These are phyloP conservation scores for Buddleja alternifolia DNA, from an alignment of 257 asterid genomes.

Conservation along the genomic window DNA sequence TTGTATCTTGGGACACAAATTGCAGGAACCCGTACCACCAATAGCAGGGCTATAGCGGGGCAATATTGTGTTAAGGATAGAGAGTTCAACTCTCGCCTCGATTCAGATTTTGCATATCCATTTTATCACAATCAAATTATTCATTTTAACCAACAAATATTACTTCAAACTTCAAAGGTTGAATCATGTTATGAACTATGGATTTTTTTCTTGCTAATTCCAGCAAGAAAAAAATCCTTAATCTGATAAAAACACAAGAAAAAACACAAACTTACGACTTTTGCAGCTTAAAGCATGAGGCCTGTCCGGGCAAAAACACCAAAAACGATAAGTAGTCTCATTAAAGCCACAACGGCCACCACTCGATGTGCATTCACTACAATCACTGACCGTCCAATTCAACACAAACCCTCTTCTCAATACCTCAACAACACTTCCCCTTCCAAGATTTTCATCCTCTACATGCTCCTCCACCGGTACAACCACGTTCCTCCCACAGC, in stretches of 20 bases:
- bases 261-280: constrained; percentile 40
- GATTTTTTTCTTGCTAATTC: too few species aligned
- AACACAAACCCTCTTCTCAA: constrained; percentile 56
- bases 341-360: constrained; percentile 66
- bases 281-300: constrained; percentile 54
- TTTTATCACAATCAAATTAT: too few species aligned
- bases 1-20: too few species aligned
- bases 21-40: too few species aligned
- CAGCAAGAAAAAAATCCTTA: too few species aligned
- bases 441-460: constrained; percentile 14
- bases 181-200: too few species aligned
- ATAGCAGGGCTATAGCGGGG: too few species aligned
- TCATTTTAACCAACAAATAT: too few species aligned
- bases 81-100: too few species aligned
- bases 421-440: constrained; percentile 26
- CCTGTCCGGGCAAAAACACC: constrained; percentile 64
- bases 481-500: constrained; percentile 41
- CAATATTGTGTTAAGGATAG: too few species aligned
- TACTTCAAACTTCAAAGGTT: too few species aligned
- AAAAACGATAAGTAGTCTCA: constrained; percentile 7
- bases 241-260: background rate
- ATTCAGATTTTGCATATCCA: too few species aligned
- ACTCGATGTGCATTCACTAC: constrained; percentile 43
- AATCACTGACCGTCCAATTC: constrained; percentile 53
- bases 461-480: constrained; percentile 48